Evolutionary conservation across 805 yeast species (phyloP).

Genomic region (Ogataea ramenticola): DNA sequence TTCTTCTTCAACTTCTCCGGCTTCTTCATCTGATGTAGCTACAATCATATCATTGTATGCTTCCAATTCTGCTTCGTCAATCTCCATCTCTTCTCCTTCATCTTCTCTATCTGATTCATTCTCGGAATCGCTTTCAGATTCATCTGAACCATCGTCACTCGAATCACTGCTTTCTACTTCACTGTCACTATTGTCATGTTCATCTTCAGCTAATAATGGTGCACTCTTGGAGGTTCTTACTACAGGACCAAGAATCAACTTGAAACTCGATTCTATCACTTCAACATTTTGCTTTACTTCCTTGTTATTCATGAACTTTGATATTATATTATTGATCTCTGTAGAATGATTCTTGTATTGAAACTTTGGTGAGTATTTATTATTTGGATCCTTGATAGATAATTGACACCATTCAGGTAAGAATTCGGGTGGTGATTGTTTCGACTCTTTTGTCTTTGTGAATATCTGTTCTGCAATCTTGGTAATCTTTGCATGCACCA

Average conservation of each 20-base stretch:
- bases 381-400: constrained; percentile 23
- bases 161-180: constrained; percentile 14
- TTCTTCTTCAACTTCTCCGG: constrained; percentile 20
- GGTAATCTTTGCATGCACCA: constrained; percentile 8
- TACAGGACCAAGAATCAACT: constrained; percentile 21
- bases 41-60: constrained; percentile 28
- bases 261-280: constrained; percentile 18
- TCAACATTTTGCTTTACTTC: constrained; percentile 25
- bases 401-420: constrained; percentile 26
- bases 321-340: constrained; percentile 37
- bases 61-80: constrained; percentile 13
- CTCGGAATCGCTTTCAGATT: constrained; percentile 14
- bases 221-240: constrained; percentile 9
- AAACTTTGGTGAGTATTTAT: constrained; percentile 37
- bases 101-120: constrained; percentile 8
- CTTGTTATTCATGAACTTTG: constrained; percentile 40
- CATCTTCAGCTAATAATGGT: constrained; percentile 15
- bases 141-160: constrained; percentile 12
- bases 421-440: constrained; percentile 28
- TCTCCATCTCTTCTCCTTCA: constrained; percentile 14
- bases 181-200: constrained; percentile 14
- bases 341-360: constrained; percentile 36
- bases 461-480: constrained; percentile 17
- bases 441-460: constrained; percentile 24
- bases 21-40: constrained; percentile 38